These are phyloP conservation scores for Capronia americana DNA, from an alignment of 2,329 filamentous ascomycete genomes.

Conservation along the genomic window DNA sequence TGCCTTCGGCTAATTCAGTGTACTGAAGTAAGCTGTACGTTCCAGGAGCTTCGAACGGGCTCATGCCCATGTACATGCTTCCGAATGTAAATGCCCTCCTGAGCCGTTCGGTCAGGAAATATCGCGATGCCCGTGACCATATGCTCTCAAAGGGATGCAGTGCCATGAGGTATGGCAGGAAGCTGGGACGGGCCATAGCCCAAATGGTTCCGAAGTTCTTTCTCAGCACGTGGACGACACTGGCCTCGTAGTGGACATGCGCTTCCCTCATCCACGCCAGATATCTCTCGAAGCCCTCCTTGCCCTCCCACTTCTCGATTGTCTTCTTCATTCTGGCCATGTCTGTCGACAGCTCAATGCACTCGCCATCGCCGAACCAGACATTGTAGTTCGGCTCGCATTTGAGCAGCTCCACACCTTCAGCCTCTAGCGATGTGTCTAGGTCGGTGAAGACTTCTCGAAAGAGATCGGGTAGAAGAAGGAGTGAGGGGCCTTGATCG, in stretches of 20 bases:
- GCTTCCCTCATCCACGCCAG: constrained; percentile 70
- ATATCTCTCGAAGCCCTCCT: constrained; percentile 73
- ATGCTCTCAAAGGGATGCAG: constrained; percentile 76
- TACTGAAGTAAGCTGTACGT: constrained; percentile 78
- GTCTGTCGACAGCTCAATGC: constrained; percentile 71
- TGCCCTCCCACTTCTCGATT: constrained; percentile 75
- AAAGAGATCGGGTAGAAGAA: constrained; percentile 75
- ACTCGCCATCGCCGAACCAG: constrained; percentile 72
- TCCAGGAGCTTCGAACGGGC: constrained; percentile 74
- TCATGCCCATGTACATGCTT: constrained; percentile 86
- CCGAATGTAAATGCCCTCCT: constrained; percentile 76
- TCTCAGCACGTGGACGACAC: constrained; percentile 68
- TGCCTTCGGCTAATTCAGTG: constrained; percentile 75
- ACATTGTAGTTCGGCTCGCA: constrained; percentile 79
- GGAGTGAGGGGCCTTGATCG: constrained; percentile 76
- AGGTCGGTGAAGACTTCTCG: constrained; percentile 72
- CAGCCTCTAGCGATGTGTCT: constrained; percentile 67
- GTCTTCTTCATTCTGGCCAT: constrained; percentile 72
- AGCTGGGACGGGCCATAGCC: constrained; percentile 64
- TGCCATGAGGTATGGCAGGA: constrained; percentile 64
- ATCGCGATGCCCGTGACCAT: constrained; percentile 68
- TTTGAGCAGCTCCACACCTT: constrained; percentile 72
- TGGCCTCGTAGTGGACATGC: constrained; percentile 73
- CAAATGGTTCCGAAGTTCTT: constrained; percentile 69
- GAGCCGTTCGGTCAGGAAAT: constrained; percentile 73